phyloP scores from a whole-genome alignment of 2,329 filamentous ascomycete genomes.

The Onygenales sp. region DNA sequence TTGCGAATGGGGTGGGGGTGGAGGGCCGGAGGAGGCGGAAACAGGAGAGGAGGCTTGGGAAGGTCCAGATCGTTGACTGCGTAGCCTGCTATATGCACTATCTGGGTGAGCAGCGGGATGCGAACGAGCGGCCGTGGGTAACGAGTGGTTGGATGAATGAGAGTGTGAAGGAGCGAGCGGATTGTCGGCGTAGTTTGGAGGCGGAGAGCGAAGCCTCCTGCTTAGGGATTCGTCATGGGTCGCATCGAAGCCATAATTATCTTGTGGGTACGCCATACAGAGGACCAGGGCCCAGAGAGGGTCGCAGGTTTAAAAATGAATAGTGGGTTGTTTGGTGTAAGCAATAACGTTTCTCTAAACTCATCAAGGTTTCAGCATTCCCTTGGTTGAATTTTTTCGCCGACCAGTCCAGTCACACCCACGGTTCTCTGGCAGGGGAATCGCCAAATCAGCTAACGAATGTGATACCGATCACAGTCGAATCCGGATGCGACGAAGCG shows the following conservation, averaged over 20 bases:
- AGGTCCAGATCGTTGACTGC: constrained; percentile 8
- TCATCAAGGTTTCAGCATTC: neutral
- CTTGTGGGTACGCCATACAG: neutral
- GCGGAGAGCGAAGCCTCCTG: neutral
- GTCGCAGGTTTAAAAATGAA: neutral
- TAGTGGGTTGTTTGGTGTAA: neutral
- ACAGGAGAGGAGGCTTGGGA: constrained; percentile 2
- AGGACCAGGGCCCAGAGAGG: neutral
- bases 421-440: neutral
- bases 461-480: neutral
- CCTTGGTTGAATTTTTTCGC: neutral
- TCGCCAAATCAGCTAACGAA: neutral
- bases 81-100: constrained; percentile 12
- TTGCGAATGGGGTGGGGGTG: constrained; percentile 8
- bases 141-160: neutral
- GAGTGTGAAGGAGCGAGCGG: neutral
- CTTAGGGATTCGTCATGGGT: neutral
- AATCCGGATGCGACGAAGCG: neutral
- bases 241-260: neutral
- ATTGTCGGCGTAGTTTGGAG: neutral
- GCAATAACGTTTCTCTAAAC: neutral
- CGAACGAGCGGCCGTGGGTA: constrained; percentile 1
- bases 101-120: constrained; percentile 14
- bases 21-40: constrained; percentile 9
- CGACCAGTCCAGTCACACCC: neutral